Evolutionary conservation across 371 early-diverging fungal genomes (phyloP), one percentile per base, ranked within the genome.

Genomic region (Umbelopsis sp.): DNA sequence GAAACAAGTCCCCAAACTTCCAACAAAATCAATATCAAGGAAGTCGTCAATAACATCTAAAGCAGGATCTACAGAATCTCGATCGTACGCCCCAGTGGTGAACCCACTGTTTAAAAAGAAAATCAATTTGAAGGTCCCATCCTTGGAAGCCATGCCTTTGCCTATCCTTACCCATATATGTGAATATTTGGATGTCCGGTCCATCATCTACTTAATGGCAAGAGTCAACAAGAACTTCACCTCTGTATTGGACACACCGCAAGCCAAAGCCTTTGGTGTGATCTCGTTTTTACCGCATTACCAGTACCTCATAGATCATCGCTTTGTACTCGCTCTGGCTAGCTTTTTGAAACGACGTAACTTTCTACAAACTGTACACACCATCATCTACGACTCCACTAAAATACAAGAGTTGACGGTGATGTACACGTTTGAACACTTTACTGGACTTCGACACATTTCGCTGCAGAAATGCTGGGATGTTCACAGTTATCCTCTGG

Each of bases 381-480:
- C 50, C 5, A 53, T 67, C 41, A 29, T 50, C 18, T 67, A 52
- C 25, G 67, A 67, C 20, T 32, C 51, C 16, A 69, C 44, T 53
- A 62, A 65, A 62, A 38, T 24, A 45, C 73, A 37, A 32, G 38
- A 63, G 1, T 32, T 52, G 0, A 68, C 73, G 6, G 45, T 72
- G 9, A 22, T 72, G 14, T 41, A 65, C 7, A 14, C 69, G 22
- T 25, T 73, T 4, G 66, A 76, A 32, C 50, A 69, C 25, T 67
- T 73, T 32, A 53, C 64, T 20, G 69, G 70, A 41, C 14, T 72
- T 0, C 67, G 69, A 24, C 64, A 66, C 5, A 32, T 76, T 9
- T 76, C 73, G 2, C 62, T 76, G 8, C 52, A 69, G 25, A 45
- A 63, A 0, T 76, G 73, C 38, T 76, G 73, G 73, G 50, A 63